Base-by-base conservation (phyloP, 169 alveolate genomes). In the Plasmodium inui region DNA sequence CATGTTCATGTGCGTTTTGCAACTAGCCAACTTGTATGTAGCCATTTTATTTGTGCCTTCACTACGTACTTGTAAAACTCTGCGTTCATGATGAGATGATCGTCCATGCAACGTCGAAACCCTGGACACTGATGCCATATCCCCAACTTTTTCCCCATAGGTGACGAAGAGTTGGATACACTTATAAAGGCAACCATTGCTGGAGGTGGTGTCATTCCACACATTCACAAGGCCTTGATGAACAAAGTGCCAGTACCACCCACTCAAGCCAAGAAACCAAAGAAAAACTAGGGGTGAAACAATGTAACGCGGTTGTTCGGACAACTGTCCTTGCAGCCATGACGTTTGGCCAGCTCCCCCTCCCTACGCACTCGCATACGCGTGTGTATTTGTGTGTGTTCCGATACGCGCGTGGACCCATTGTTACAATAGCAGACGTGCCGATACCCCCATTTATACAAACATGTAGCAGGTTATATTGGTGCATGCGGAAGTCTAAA, bases 171-270 rank as follows among this genome's bases (percentile, higher is more conserved):
- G 95, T 95, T 99, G 72, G 99, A 99, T 95, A 97, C 99, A 41
- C 97, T 99, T 88, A 98, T 99, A 94, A 99, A 98, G 95, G 99
- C 99, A 10, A 99, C 99, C 19, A 99, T 99, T 93, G 99, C 99
- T 32, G 99, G 99, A 61, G 99, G 99, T 95, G 99, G 99, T 93
- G 99, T 99, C 93, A 99, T 99, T 67, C 99, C 99, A 67, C 99
- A 99, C 95, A 99, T 99, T 73, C 99, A 99, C 95, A 98, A 98
- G 96, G 98, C 98, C 37, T 92, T 97, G 73, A 97, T 97, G 98
- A 96, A 97, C 90, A 97, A 97, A 95, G 96, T 94, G 12, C 98
- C 97, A 72, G 93, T 95, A 4, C 97, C 95, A 84, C 98, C 97
- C 39, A 96, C 95, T 44, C 92, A 92, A 37, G 94, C 95, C 50